phyloP scores from a whole-genome alignment of 2,329 filamentous ascomycete species.

The Penicillium sp. region DNA sequence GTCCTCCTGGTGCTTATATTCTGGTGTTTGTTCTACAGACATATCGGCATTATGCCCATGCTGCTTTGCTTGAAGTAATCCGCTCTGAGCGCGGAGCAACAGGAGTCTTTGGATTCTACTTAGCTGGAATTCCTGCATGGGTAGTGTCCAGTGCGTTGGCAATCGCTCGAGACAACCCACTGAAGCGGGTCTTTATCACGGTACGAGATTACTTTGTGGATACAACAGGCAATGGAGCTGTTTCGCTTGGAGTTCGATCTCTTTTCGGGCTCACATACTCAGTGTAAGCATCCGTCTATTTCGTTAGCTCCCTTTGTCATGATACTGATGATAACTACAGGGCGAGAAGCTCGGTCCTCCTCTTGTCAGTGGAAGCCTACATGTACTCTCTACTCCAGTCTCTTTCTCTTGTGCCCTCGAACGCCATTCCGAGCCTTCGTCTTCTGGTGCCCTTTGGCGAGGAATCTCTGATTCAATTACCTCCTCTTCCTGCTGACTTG shows the following conservation, averaged over 20 bases:
- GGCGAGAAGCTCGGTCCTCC: constrained; percentile 31
- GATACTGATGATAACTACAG: constrained; percentile 26
- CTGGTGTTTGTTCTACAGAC: constrained; percentile 25
- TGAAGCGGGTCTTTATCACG: constrained; percentile 32
- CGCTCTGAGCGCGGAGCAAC: constrained; percentile 32
- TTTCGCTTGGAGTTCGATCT: constrained; percentile 24
- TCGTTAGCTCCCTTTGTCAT: neutral
- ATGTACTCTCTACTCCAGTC: constrained; percentile 43
- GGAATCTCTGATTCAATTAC: constrained; percentile 33
- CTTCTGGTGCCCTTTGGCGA: constrained; percentile 37
- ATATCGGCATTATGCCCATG: constrained; percentile 35
- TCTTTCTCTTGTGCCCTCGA: constrained; percentile 37
- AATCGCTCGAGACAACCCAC: constrained; percentile 36
- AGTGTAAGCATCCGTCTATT: constrained; percentile 22
- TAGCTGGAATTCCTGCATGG: constrained; percentile 41
- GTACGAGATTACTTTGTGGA: constrained; percentile 26
- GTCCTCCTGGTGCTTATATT: constrained; percentile 2
- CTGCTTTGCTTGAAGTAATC: constrained; percentile 36
- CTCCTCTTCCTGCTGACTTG: constrained; percentile 25
- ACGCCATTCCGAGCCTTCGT: constrained; percentile 28
- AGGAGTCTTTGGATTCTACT: constrained; percentile 37
- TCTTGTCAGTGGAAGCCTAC: constrained; percentile 39
- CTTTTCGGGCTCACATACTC: constrained; percentile 27
- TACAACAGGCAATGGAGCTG: constrained; percentile 21
- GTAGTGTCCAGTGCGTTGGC: constrained; percentile 34